These are phyloP conservation scores for Pisolithus sp. DNA, from an alignment of 768 basidiomycete species.

Conservation along the genomic window DNA sequence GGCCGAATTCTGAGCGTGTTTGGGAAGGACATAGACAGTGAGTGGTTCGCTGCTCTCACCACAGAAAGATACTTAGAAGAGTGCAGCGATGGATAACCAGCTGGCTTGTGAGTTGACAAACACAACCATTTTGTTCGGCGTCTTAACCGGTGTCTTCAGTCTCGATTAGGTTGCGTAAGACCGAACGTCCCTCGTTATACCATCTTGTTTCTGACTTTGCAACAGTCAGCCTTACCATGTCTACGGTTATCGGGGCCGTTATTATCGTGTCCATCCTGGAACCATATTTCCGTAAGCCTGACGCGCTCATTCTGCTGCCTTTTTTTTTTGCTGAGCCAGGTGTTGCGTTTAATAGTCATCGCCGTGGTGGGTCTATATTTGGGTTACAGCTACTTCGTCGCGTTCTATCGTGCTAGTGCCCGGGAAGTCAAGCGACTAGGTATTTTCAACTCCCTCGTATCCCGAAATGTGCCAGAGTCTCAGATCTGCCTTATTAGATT, in stretches of 20 bases:
- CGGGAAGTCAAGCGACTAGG: slow-evolving; percentile 62
- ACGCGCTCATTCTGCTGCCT: background rate
- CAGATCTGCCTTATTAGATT: slow-evolving; percentile 33
- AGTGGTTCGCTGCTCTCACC: slow-evolving; percentile 1
- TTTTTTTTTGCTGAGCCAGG: background rate
- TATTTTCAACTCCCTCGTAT: slow-evolving; percentile 1
- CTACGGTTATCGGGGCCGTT: slow-evolving; percentile 46
- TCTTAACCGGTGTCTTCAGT: slow-evolving; percentile 27
- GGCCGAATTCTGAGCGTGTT: slow-evolving; percentile 59
- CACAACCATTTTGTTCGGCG: background rate
- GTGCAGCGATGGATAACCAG: slow-evolving; percentile 45
- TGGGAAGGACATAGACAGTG: slow-evolving; percentile 63
- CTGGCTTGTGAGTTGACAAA: slow-evolving; percentile 38
- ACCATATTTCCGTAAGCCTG: slow-evolving; percentile 51
- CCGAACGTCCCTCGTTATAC: background rate
- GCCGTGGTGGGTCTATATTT: slow-evolving; percentile 45
- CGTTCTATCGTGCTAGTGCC: slow-evolving; percentile 65
- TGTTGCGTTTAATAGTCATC: slow-evolving; percentile 35
- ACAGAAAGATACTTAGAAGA: background rate
- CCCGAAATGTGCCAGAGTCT: background rate
- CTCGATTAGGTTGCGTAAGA: slow-evolving; percentile 48
- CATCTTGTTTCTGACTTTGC: background rate
- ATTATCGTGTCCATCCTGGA: slow-evolving; percentile 53
- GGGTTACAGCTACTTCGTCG: slow-evolving; percentile 61
- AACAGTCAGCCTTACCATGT: slow-evolving; percentile 44